These are phyloP conservation scores for Austroboletus niveus DNA, from an alignment of 1,284 basidiomycete species.

Conservation along the genomic window DNA sequence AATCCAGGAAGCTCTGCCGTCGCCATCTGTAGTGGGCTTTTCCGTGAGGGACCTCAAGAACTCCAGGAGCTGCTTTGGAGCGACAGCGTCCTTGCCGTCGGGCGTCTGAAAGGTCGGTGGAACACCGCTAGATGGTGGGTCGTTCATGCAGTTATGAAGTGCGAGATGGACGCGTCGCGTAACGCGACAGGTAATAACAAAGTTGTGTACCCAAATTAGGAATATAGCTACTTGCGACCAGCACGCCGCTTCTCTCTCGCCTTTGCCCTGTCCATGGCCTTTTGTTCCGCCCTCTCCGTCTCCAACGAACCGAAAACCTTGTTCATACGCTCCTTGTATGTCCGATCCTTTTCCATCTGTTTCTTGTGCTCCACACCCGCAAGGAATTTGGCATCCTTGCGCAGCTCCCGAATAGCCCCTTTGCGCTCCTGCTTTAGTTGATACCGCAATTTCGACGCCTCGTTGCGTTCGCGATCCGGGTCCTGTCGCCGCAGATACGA, in stretches of 20 bases:
- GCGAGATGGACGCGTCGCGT: conserved; percentile 11
- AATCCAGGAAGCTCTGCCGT: conserved; percentile 35
- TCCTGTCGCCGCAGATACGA: conserved; percentile 83
- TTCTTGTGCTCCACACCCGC: conserved; percentile 84
- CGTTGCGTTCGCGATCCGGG: conserved; percentile 91
- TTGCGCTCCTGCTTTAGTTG: conserved; percentile 96
- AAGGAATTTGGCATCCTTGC: conserved; percentile 94
- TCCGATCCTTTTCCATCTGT: conserved; percentile 79
- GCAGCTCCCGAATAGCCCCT: conserved; percentile 93
- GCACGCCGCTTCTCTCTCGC: conserved; percentile 72
- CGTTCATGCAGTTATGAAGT: conserved; percentile 15
- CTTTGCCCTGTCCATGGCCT: conserved; percentile 86
- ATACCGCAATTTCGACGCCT: conserved; percentile 80
- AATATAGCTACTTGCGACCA: conserved; percentile 53
- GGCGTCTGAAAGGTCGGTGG: conserved; percentile 41
- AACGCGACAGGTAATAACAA: neutral
- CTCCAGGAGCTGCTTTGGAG: conserved; percentile 45
- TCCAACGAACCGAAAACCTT: conserved; percentile 82
- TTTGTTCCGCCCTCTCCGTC: conserved; percentile 93
- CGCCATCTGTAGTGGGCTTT: conserved; percentile 33
- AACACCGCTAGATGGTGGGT: conserved; percentile 28
- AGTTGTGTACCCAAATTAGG: conserved; percentile 12
- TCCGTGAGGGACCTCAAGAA: conserved; percentile 44
- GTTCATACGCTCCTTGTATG: conserved; percentile 80
- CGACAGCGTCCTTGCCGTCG: conserved; percentile 32